These are phyloP conservation scores for Eremothecium coryli DNA, from an alignment of 1,139 yeast species.

Conservation along the genomic window DNA sequence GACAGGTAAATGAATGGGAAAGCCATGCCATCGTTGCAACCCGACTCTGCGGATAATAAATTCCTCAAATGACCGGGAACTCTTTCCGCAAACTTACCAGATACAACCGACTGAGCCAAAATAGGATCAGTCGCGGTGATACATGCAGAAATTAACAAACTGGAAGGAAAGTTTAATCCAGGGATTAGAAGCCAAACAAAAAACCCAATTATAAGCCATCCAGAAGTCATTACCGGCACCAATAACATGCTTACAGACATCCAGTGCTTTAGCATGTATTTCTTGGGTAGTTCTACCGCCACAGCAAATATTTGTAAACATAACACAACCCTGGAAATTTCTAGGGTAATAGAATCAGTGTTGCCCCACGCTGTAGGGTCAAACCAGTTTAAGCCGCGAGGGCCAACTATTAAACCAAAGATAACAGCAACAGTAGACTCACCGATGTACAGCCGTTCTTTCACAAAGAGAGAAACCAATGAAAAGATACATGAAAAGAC, in stretches of 20 bases:
- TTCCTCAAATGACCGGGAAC: slow-evolving; percentile 96
- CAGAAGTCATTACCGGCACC: slow-evolving; percentile 88
- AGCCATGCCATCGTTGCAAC: slow-evolving; percentile 98
- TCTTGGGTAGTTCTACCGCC: slow-evolving; percentile 91
- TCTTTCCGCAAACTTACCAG: slow-evolving; percentile 94
- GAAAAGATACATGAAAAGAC: slow-evolving; percentile 83
- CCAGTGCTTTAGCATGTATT: slow-evolving; percentile 91
- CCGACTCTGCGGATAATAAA: slow-evolving; percentile 84
- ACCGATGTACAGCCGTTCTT: slow-evolving; percentile 83
- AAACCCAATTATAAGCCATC: slow-evolving; percentile 83
- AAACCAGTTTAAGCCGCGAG: slow-evolving; percentile 86
- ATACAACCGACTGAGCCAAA: slow-evolving; percentile 95
- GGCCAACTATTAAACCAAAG: slow-evolving; percentile 88
- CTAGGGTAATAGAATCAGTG: slow-evolving; percentile 75
- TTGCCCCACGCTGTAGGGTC: slow-evolving; percentile 88
- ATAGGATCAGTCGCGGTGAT: slow-evolving; percentile 98
- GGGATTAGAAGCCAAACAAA: slow-evolving; percentile 84
- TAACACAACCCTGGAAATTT: slow-evolving; percentile 76
- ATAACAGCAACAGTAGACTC: slow-evolving; percentile 93
- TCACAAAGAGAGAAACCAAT: slow-evolving; percentile 79
- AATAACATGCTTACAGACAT: slow-evolving; percentile 65
- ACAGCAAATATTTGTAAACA: slow-evolving; percentile 95
- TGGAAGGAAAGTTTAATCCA: slow-evolving; percentile 66
- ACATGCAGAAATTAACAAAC: slow-evolving; percentile 80
- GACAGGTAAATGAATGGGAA: slow-evolving; percentile 86